Base-by-base conservation (phyloP, 2,329 filamentous ascomycete species). In the Nigrospora oryzae region DNA sequence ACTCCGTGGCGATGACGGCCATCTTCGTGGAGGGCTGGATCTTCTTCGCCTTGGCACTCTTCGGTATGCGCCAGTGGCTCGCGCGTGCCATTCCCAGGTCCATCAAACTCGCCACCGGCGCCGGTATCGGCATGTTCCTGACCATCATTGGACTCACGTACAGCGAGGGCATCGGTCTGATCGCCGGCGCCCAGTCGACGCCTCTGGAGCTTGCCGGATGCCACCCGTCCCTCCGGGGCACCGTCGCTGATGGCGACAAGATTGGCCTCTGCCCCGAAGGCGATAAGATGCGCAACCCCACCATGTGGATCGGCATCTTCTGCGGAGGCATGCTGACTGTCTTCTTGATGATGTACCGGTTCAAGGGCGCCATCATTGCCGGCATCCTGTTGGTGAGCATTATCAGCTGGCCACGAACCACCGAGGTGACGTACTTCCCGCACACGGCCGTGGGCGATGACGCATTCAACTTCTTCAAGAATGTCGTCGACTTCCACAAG, bases 11-110 rank as follows among this genome's bases (percentile, higher is more conserved):
- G 32, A 68, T 94, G 34, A 93, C 88, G 4, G 88, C 89, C 44
- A 89, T 93, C 52, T 94, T 95, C 60, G 83, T 93, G 13, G 89
- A 95, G 63, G 89, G 89, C 34, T 86, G 86, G 62, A 82, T 94
- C 49, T 95, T 95, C 65, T 79, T 94, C 42, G 85, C 70, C 2
- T 74, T 95, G 36, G 89, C 89, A 2, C 61, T 94, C 33, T 72
- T 90, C 43, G 89, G 89, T 34, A 75, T 95, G 68, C 83, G 89
- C 13, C 89, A 94, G 62, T 94, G 88, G 88, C 78, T 95, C 23
- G 89, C 89, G 15, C 81, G 87, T 52, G 83, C 85, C 37, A 89
- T 94, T 50, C 89, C 89, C 1, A 76, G 79, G 36, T 89, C 84
- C 45, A 90, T 95, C 67, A 95, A 94, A 66, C 79, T 93, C 45